phyloP scores from a whole-genome alignment of 805 yeast genomes.

The Pichia rugopelliculosa region DNA sequence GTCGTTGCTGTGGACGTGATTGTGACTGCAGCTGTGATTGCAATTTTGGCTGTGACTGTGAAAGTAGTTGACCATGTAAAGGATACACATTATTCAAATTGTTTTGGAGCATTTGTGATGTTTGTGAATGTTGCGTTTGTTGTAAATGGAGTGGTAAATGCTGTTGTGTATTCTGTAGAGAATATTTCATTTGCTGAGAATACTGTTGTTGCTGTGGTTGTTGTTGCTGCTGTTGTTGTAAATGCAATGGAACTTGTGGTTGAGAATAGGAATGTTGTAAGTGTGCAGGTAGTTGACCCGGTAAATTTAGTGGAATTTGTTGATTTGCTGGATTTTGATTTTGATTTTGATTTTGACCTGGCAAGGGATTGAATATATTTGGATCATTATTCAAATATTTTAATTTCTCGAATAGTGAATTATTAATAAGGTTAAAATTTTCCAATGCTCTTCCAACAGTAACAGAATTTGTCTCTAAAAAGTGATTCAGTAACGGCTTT shows the following conservation, averaged over 20 bases:
- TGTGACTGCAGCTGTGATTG: background rate
- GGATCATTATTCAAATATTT: background rate
- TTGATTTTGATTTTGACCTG: background rate
- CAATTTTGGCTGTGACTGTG: background rate
- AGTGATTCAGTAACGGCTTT: conserved; percentile 48
- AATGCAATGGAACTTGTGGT: background rate
- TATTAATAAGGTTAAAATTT: conserved; percentile 33
- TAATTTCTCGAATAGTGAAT: conserved; percentile 12
- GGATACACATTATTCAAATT: background rate
- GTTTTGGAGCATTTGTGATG: background rate
- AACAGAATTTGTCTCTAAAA: conserved; percentile 39
- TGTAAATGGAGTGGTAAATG: too few species aligned
- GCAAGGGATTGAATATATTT: background rate
- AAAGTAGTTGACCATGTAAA: background rate
- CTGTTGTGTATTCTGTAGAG: background rate
- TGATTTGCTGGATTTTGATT: background rate
- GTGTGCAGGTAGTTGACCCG: background rate
- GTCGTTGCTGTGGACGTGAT: background rate
- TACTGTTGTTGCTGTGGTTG: background rate
- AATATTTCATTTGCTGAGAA: background rate
- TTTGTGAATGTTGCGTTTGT: background rate
- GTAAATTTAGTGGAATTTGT: background rate
- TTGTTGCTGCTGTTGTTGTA: background rate
- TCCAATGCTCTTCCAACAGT: conserved; percentile 47
- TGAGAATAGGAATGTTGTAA: background rate